These are phyloP conservation scores for Lanmaoa pseudosensibilis DNA, from an alignment of 768 basidiomycete genomes.

Conservation along the genomic window DNA sequence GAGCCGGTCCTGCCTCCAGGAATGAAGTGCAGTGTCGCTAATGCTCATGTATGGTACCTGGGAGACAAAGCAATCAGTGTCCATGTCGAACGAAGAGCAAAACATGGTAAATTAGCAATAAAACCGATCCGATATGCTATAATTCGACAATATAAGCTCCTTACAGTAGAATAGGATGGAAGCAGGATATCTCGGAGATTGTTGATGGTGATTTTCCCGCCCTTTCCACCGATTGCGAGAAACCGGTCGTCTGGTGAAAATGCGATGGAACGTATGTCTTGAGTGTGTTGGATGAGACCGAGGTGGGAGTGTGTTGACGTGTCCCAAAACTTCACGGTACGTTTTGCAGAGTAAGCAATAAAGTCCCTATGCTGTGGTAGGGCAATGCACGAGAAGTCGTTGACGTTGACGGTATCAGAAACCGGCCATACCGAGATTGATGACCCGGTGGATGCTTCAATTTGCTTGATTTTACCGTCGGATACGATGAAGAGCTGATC, in stretches of 20 bases:
- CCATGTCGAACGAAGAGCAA: background rate
- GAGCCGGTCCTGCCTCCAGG: background rate
- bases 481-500: too few relatives aligned
- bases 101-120: background rate
- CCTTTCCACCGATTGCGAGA: background rate
- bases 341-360: background rate
- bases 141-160: background rate
- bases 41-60: background rate
- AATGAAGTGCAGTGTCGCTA: background rate
- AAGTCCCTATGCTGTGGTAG: background rate
- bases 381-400: background rate
- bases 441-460: background rate
- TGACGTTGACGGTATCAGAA: too few relatives aligned
- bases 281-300: background rate
- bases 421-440: background rate
- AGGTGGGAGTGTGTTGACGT: background rate
- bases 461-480: too few relatives aligned
- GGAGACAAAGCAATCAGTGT: too few relatives aligned
- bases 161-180: background rate
- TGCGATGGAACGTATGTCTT: background rate
- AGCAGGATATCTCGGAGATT: background rate
- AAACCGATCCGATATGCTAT: background rate
- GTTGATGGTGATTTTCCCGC: background rate
- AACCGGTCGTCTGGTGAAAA: background rate
- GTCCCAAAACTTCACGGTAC: constrained; percentile 2